Base-by-base conservation (phyloP, 768 basidiomycete species). In the Boletus rubescentipes region DNA sequence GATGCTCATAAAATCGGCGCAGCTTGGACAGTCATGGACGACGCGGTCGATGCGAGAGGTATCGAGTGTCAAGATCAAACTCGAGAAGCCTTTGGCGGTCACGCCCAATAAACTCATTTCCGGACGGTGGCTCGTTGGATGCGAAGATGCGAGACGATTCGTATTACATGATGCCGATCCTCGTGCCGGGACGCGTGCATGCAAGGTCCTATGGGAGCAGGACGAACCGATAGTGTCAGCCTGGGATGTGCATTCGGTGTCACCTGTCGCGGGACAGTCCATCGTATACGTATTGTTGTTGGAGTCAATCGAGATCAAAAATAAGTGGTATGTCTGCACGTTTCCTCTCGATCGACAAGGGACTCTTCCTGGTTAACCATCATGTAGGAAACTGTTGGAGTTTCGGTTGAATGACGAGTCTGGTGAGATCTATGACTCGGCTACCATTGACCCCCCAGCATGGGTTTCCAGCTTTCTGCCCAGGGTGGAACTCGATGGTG, bases 21-120 rank as follows among this genome's bases (percentile, higher is more conserved):
- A 8, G 6, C 50, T 58, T 4, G 39, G 47, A 1, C 30, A 35
- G 18, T 37, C 51, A 10, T 59, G 58, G 56, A 50, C 51, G 20
- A 55, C 50, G 14, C 26, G 20, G 0, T 20, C 44, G 0, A 39
- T 58, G 20, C 36, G 46, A 11, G 34, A 9, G 0, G 1, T 37
- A 16, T 48, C 50, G 1, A 14, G 9, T 5, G 1, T 11, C 7
- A 37, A 1, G 7, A 31, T 58, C 38, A 15, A 34, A 34, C 34
- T 26, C 26, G 26, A 6, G 26, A 3, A 6, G 26, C 26, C 26
- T 26, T 26, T 26, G 3, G 26, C 26, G 26, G 26, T 26, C 26
- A 26, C 6, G 26, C 26, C 26, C 6, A 26, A 3, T 6, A 26
- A 26, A 26, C 26, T 26, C 26, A 26, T 26, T 6, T 26, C 26